Conservation (phyloP, 1,139 yeast species). For the Komagataea norvegica region DNA sequence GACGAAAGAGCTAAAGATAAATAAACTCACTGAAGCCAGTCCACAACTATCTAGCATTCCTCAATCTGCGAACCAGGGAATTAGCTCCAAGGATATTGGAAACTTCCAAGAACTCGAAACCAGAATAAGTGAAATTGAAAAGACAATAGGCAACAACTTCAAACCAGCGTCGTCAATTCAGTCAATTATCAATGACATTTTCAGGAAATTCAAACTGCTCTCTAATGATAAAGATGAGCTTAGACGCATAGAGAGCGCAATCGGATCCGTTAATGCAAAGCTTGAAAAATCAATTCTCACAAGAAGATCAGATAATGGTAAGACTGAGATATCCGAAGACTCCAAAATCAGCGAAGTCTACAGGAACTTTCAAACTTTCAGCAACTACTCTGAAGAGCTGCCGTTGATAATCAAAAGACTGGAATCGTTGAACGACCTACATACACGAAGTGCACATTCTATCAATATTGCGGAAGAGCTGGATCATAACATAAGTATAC, state of each 20-base stretch:
- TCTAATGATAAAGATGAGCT: conserved; percentile 24
- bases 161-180: conserved; percentile 16
- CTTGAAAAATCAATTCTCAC: conserved; percentile 27
- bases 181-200: conserved; percentile 25
- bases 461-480: conserved; percentile 45
- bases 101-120: conserved; percentile 20
- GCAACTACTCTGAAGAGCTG: conserved; percentile 31
- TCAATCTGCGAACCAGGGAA: background rate
- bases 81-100: background rate
- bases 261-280: conserved; percentile 35
- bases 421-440: conserved; percentile 41
- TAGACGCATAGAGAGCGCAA: conserved; percentile 30
- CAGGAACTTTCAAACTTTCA: conserved; percentile 35
- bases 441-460: conserved; percentile 49
- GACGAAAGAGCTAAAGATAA: conserved; percentile 12
- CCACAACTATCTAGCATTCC: conserved; percentile 5
- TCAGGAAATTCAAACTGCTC: conserved; percentile 25
- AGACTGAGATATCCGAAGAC: conserved; percentile 16
- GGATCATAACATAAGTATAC: conserved; percentile 34
- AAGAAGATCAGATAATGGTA: conserved; percentile 19
- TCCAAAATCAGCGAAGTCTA: conserved; percentile 38
- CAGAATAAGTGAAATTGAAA: conserved; percentile 27
- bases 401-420: conserved; percentile 43
- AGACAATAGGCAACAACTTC: conserved; percentile 14
- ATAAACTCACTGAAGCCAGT: conserved; percentile 8